Base-by-base conservation (phyloP, 2,329 filamentous ascomycete species). In the Sporothrix brunneoviolacea region DNA sequence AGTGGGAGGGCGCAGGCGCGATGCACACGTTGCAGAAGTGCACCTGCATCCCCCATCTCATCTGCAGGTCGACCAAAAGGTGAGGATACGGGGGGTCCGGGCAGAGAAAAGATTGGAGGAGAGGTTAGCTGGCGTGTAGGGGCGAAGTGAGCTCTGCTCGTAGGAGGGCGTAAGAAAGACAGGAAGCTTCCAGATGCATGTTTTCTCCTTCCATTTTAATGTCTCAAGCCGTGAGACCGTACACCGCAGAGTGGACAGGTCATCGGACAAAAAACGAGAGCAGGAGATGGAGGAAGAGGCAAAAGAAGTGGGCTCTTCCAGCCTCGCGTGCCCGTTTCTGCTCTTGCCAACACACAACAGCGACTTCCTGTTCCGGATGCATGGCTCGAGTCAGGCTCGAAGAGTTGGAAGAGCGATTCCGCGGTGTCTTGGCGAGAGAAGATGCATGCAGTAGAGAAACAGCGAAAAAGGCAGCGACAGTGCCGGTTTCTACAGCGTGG, bases 41-140 rank as follows among this genome's bases (percentile, higher is more conserved):
- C 15, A 21, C 24, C 41, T 30, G 40, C 40, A 39, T 22, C 8
- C 39, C 38, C 40, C 48, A 50, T 45, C 48, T 32, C 27, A 50
- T 39, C 48, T 50, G 48, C 48, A 50, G 41, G 48, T 50, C 41
- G 48, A 50, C 48, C 33, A 44, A 50, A 44, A 50, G 33, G 39
- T 37, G 12, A 15, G 27, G 37, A 48, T 21, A 48, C 27, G 36
- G 21, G 35, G 44, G 44, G 43, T 27, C 18, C 32, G 18, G 43
- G 43, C 19, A 42, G 21, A 43, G 33, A 13, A 4, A 13, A 33
- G 16, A 16, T 18, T 22, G 28, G 19, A 12, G 43, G 21, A 21
- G 15, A 18, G 15, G n/a, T n/a, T n/a, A n/a, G n/a, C n/a, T n/a
- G n/a, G n/a, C n/a, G n/a, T n/a, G n/a, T n/a, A n/a, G n/a, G n/a